A percentile compares a stretch with the other conserved stretches of the same genome.
Conservation (phyloP, 257 asterid genomes). For the Fraxinus cuspidata region DNA sequence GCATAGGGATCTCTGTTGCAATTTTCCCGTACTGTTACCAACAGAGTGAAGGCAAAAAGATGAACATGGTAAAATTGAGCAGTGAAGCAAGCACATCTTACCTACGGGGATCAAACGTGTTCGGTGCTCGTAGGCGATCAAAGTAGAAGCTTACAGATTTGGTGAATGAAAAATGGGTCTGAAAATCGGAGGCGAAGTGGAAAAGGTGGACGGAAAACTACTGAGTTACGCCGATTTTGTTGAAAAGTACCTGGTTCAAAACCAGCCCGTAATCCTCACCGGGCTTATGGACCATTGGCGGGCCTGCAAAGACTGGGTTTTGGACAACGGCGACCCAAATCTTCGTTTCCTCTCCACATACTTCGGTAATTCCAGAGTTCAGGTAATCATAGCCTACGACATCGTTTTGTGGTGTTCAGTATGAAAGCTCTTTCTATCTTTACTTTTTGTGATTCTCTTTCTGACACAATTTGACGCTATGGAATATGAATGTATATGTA, state of each 20-base stretch:
- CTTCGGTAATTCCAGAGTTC: slow-evolving; percentile 77
- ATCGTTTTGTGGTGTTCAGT: not conserved
- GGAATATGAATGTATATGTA: slow-evolving; percentile 20
- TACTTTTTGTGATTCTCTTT: not conserved
- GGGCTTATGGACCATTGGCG: slow-evolving; percentile 85
- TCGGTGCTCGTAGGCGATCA: too few relatives aligned
- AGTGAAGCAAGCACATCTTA: too few relatives aligned
- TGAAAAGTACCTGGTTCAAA: slow-evolving; percentile 49
- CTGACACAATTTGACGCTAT: not conserved
- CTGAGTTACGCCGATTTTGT: slow-evolving; percentile 62
- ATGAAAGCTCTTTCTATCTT: not conserved
- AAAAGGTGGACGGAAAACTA: slow-evolving; percentile 70
- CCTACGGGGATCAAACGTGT: too few relatives aligned
- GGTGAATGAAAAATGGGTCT: slow-evolving; percentile 44
- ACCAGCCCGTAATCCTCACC: slow-evolving; percentile 82
- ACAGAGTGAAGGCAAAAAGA: too few relatives aligned
- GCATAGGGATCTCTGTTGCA: too few relatives aligned
- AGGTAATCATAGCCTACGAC: slow-evolving; percentile 41
- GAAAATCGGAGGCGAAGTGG: slow-evolving; percentile 61
- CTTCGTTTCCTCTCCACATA: slow-evolving; percentile 60
- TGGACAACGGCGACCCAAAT: slow-evolving; percentile 63
- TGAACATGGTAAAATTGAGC: too few relatives aligned
- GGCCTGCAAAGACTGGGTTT: slow-evolving; percentile 82
- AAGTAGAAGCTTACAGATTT: not conserved
- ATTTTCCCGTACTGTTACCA: too few relatives aligned